Conservation (phyloP, 768 basidiomycete genomes). For the Candolleomyces eurysporus region DNA sequence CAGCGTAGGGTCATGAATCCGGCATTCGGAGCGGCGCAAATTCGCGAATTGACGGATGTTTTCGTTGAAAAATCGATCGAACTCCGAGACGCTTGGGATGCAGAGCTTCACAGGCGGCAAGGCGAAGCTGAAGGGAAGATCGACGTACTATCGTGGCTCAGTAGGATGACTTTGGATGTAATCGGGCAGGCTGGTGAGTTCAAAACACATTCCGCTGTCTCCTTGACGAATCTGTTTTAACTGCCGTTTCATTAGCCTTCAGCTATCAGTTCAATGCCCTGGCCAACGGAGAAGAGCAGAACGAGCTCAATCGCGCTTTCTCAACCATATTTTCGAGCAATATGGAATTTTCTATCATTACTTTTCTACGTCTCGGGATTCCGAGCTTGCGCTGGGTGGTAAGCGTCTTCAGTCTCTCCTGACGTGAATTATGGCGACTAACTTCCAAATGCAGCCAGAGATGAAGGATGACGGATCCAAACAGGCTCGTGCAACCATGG, state of each 20-base stretch:
- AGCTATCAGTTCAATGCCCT: constrained; percentile 26
- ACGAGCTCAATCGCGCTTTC: constrained; percentile 53
- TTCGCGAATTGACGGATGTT: constrained; percentile 48
- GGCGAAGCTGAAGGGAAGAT: constrained; percentile 29
- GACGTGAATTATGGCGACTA: not conserved
- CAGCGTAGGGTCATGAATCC: constrained; percentile 57
- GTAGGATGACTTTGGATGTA: constrained; percentile 67
- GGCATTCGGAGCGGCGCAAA: constrained; percentile 58
- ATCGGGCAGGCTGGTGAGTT: constrained; percentile 65
- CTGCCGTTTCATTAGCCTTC: constrained; percentile 19
- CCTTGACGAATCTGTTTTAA: no score
- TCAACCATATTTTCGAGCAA: constrained; percentile 46
- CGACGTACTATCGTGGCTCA: constrained; percentile 65
- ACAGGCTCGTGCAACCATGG: constrained; percentile 39
- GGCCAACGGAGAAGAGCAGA: no score
- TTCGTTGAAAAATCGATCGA: not conserved
- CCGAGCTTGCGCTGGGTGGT: constrained; percentile 40
- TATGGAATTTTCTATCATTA: constrained; percentile 30
- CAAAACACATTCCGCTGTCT: not conserved
- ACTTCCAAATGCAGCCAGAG: constrained; percentile 23
- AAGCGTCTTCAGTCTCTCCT: constrained; percentile 1
- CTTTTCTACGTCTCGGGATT: constrained; percentile 31
- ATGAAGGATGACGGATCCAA: constrained; percentile 25
- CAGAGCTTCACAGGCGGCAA: constrained; percentile 27
- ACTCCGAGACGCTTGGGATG: constrained; percentile 45